Base-by-base conservation (phyloP, 495 filamentous ascomycete species). In the Lophium mytilinum region DNA sequence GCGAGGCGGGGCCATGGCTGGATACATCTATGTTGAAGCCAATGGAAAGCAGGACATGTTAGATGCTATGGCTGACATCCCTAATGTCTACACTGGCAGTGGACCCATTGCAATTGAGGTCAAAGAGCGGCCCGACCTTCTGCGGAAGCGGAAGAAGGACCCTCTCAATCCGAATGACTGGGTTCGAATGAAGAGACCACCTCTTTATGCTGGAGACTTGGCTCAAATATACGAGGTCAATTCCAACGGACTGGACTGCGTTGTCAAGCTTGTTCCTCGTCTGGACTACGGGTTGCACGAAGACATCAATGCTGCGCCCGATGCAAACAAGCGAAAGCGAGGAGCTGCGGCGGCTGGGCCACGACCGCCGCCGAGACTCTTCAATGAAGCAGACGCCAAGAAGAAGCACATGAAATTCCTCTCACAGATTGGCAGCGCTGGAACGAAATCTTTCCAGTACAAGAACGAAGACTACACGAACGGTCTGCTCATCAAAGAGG, bases 21-120 rank as follows among this genome's bases (percentile, higher is more conserved):
- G 94, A 36, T 92, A 91, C 71, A 83, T 99, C 67, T 99, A 97
- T 72, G 83, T 96, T 37, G 94, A 99, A 72, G 90, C 93, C 11
- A 81, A 83, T 61, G 78, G 88, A 50, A 87, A 92, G 67, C 84
- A 86, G 41, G 93, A 96, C 69, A 85, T 99, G 52, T 73, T 90
- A 70, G 72, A 82, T 9, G 87, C 87, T 4, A 73, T 93, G 35
- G 87, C 96, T 46, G 88, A 85, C 9, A 80, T 97, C 61, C 81
- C 85, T 54, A 87, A 91, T 67, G 84, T 89, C 30, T 98, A 95
- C 67, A 56, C 61, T 53, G 58, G 62, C 18, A 86, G 89, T 15
- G 78, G 88, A 46, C 83, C 82, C 24, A 79, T 89, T 37, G 71
- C 96, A 36, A 88, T 97, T 42, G 89, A 91, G n/a, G 89, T 97